Evolutionary conservation across 371 early-diverging fungal genomes (phyloP).

Genomic region (Parasitella parasitica): DNA sequence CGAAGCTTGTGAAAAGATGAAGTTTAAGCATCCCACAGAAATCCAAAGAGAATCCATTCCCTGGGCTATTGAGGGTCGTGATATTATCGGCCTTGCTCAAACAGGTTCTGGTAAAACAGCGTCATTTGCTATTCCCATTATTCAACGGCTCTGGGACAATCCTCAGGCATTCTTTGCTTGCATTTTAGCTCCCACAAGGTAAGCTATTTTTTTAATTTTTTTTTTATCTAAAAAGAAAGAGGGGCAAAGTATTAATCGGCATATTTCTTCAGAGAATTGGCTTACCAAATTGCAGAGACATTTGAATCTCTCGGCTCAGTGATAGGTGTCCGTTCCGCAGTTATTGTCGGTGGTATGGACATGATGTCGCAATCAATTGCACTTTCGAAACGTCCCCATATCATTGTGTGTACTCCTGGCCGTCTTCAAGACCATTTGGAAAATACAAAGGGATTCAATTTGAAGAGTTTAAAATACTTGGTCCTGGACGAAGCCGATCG

Average conservation of each 20-base stretch:
- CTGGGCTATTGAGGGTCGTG: conserved; percentile 83
- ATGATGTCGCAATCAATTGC: conserved; percentile 94
- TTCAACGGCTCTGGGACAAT: conserved; percentile 87
- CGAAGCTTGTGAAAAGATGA: conserved; percentile 86
- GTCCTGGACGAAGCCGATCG: conserved; percentile 99
- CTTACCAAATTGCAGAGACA: conserved; percentile 93
- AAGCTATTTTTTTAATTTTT: too few relatives aligned
- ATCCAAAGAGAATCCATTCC: conserved; percentile 93
- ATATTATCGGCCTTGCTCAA: conserved; percentile 96
- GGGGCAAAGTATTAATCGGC: not conserved
- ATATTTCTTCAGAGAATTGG: conserved; percentile 75
- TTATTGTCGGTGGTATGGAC: conserved; percentile 98
- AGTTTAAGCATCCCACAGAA: conserved; percentile 90
- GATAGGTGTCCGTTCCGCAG: conserved; percentile 91
- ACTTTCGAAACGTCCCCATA: conserved; percentile 93
- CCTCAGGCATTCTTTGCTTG: conserved; percentile 92
- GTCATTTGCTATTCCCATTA: conserved; percentile 95
- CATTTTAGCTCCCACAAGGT: conserved; percentile 97
- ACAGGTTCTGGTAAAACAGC: conserved; percentile 96
- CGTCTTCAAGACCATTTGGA: conserved; percentile 96
- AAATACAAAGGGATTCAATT: conserved; percentile 95
- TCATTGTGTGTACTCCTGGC: conserved; percentile 98
- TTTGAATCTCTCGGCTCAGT: conserved; percentile 90
- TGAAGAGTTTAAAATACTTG: conserved; percentile 85
- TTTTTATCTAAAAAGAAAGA: too few relatives aligned